phyloP scores from a whole-genome alignment of 768 basidiomycete genomes.

The Vishniacozyma victoriae region DNA sequence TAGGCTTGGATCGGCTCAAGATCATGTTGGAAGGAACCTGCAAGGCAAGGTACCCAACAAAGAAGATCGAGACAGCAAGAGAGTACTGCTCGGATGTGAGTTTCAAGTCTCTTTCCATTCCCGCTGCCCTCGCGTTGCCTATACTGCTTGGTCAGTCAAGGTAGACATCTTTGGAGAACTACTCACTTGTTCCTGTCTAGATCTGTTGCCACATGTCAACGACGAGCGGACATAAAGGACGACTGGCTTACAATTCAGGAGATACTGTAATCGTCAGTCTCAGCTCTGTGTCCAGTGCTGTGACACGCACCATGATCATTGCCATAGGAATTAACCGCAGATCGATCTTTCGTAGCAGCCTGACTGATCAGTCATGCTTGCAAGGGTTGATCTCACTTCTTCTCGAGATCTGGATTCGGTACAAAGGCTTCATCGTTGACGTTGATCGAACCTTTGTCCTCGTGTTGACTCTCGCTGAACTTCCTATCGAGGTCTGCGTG shows the following conservation, averaged over 20 bases:
- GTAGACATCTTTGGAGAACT: background rate
- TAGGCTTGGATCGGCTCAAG: conserved; percentile 2
- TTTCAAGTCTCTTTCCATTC: conserved; percentile 25
- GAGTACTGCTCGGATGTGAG: conserved; percentile 26
- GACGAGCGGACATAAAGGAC: background rate
- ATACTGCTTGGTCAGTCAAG: background rate
- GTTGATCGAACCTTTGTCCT: too few relatives aligned
- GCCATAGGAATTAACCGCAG: conserved; percentile 15
- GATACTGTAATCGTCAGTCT: conserved; percentile 4
- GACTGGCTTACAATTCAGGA: conserved; percentile 9
- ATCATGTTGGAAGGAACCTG: conserved; percentile 17
- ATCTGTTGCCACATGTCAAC: conserved; percentile 7
- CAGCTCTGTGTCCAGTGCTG: background rate
- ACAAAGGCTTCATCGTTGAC: too few relatives aligned
- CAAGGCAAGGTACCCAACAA: conserved; percentile 10
- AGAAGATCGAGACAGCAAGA: conserved; percentile 15
- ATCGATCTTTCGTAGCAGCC: conserved; percentile 23
- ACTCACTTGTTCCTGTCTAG: conserved; percentile 13
- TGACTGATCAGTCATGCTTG: background rate
- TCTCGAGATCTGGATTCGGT: background rate
- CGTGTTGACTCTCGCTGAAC: too few relatives aligned
- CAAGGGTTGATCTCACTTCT: background rate
- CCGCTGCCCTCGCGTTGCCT: conserved; percentile 26
- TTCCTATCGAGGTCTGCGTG: too few relatives aligned
- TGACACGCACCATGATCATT: conserved; percentile 15